Conservation (phyloP, 169 alveolate species). For the Cyclospora cayetanensis region DNA sequence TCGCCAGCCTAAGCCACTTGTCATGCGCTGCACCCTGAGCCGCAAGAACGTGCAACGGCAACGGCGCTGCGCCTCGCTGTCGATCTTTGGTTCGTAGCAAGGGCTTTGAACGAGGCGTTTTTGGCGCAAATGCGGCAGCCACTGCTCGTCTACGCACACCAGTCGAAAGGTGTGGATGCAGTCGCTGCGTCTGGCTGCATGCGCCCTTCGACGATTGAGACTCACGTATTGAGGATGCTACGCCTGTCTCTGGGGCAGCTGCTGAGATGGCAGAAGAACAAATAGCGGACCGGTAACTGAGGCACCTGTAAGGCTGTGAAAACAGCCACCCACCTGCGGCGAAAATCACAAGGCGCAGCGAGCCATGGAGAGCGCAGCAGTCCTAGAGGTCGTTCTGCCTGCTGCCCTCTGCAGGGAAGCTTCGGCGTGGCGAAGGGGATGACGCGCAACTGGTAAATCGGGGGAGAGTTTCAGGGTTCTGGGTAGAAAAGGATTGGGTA, state of each 20-base stretch:
- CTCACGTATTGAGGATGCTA: conserved; percentile 12
- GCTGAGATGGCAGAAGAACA: conserved; percentile 38
- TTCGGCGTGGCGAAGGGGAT: no score
- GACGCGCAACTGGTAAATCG: no score
- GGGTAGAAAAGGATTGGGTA: no score
- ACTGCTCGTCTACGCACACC: no score
- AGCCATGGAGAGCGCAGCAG: no score
- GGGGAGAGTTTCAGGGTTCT: no score
- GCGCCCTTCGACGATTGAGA: not conserved
- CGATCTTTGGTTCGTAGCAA: not conserved
- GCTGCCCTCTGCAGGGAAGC: no score
- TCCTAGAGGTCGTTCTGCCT: no score
- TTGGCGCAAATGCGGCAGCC: no score
- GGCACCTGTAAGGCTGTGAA: conserved; percentile 39
- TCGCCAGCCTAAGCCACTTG: conserved; percentile 56
- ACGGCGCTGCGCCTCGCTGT: not conserved
- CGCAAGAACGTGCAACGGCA: not conserved
- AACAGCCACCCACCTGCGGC: conserved; percentile 28
- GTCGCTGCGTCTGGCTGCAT: no score
- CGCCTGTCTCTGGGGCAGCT: not conserved
- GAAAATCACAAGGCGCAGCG: not conserved
- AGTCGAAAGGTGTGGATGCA: no score
- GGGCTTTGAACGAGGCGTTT: not conserved
- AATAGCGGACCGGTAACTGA: conserved; percentile 62
- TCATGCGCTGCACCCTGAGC: conserved; percentile 20